Conservation (phyloP, 805 yeast genomes). For the Torulaspora gathmanii region DNA sequence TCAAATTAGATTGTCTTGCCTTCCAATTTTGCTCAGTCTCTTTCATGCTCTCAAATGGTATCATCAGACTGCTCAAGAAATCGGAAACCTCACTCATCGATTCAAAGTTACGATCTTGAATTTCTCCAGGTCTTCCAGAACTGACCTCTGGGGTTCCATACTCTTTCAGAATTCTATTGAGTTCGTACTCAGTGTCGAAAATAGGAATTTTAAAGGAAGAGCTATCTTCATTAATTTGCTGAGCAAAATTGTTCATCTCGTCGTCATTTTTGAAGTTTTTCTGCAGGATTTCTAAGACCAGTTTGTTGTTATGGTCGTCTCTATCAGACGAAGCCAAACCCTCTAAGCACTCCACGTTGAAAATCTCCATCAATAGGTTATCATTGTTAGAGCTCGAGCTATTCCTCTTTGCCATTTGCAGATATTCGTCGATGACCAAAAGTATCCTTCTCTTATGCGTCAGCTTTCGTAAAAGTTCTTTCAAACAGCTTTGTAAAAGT, state of each 20-base stretch:
- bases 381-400: constrained; percentile 25
- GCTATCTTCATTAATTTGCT: constrained; percentile 5
- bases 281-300: constrained; percentile 23
- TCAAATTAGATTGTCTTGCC: constrained; percentile 57
- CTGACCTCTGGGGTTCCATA: constrained; percentile 10
- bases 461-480: constrained; percentile 4
- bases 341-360: constrained; percentile 23
- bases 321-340: constrained; percentile 25
- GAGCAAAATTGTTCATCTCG: constrained; percentile 1
- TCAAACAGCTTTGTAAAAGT: constrained; percentile 9
- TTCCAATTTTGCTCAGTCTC: constrained; percentile 92
- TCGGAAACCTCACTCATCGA: constrained; percentile 20
- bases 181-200: constrained; percentile 25
- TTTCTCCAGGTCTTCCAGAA: neutral
- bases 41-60: constrained; percentile 53
- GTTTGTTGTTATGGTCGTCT: constrained; percentile 31
- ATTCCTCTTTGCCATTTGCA: constrained; percentile 27
- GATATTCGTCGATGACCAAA: constrained; percentile 28
- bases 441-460: constrained; percentile 11
- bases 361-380: constrained; percentile 18
- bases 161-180: constrained; percentile 19
- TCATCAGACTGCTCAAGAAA: constrained; percentile 28
- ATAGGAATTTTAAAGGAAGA: neutral
- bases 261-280: constrained; percentile 20
- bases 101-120: constrained; percentile 3